Percentiles rank a stretch among this genome's conserved stretches.
Evolutionary conservation across 805 yeast genomes (phyloP).

Genomic region (Tetrapisispora pingtungensis): DNA sequence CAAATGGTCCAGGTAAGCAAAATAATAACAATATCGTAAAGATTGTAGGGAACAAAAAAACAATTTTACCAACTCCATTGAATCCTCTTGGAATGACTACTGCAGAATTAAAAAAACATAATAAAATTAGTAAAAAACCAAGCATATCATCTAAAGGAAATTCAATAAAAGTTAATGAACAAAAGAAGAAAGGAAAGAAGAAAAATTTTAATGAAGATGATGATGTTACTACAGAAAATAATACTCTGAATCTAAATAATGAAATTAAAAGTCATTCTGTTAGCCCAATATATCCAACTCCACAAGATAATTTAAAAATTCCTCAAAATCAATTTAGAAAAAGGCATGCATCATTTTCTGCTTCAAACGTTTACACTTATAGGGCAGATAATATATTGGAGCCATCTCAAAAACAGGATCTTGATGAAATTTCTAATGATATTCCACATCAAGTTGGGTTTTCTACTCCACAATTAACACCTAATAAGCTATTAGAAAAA

Average conservation of each 20-base stretch:
- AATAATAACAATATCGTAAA: conserved; percentile 26
- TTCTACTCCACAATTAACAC: conserved; percentile 67
- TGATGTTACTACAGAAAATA: not conserved
- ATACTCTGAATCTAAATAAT: not conserved
- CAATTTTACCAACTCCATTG: conserved; percentile 28
- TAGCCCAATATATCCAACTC: not conserved
- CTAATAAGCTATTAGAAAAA: conserved; percentile 35
- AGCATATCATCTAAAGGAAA: not conserved
- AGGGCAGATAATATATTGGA: conserved; percentile 5
- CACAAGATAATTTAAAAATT: not conserved
- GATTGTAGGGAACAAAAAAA: conserved; percentile 32
- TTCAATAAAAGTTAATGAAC: not conserved
- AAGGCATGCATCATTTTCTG: conserved; percentile 38
- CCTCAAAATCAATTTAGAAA: conserved; percentile 18
- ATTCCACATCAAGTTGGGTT: conserved; percentile 64
- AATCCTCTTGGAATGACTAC: conserved; percentile 23
- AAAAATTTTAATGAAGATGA: not conserved
- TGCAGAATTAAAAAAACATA: conserved; percentile 23
- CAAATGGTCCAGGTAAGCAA: not conserved
- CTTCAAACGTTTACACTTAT: conserved; percentile 33
- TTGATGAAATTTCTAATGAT: conserved; percentile 13
- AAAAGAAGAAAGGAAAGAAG: not conserved
- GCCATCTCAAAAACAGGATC: not conserved
- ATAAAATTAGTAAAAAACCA: not conserved
- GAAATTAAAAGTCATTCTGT: not conserved